Evolutionary conservation across 257 asterid genomes (phyloP).

Genomic region (Perilla frutescens): DNA sequence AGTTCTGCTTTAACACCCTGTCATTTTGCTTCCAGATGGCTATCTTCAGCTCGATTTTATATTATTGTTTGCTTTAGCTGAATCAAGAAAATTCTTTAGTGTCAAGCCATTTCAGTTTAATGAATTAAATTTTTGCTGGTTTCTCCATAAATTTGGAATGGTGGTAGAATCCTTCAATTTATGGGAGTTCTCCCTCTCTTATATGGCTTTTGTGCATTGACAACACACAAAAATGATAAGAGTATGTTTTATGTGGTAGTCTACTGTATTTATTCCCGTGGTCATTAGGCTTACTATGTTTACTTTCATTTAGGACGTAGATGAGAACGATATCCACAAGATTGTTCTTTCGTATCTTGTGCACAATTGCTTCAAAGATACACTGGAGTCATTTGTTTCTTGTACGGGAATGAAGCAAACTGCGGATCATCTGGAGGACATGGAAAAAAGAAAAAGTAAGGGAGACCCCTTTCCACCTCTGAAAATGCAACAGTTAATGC

Average conservation of each 20-base stretch:
- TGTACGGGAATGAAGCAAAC: slow-evolving; percentile 68
- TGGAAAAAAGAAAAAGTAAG: slow-evolving; percentile 89
- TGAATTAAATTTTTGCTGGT: background rate
- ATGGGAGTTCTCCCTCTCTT: background rate
- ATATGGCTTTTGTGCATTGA: slow-evolving; percentile 11
- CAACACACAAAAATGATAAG: background rate
- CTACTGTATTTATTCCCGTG: background rate
- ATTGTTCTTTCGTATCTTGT: slow-evolving; percentile 83
- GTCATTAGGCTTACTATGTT: background rate
- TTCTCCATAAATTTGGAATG: slow-evolving; percentile 9
- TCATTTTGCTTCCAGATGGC: background rate
- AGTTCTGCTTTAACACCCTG: background rate
- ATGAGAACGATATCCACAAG: slow-evolving; percentile 73
- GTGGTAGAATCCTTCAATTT: background rate
- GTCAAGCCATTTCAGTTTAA: background rate
- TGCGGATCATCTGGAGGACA: slow-evolving; percentile 60
- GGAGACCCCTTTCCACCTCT: slow-evolving; percentile 13
- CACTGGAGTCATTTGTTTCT: slow-evolving; percentile 70
- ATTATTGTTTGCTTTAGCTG: background rate
- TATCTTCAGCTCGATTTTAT: background rate
- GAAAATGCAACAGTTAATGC: background rate
- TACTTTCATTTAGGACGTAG: slow-evolving; percentile 53
- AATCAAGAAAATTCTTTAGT: background rate
- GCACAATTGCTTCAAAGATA: slow-evolving; percentile 84
- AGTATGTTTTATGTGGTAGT: background rate